phyloP scores from a whole-genome alignment of 352 stramenopile genomes.

The Stephanocyclus meneghinianus region DNA sequence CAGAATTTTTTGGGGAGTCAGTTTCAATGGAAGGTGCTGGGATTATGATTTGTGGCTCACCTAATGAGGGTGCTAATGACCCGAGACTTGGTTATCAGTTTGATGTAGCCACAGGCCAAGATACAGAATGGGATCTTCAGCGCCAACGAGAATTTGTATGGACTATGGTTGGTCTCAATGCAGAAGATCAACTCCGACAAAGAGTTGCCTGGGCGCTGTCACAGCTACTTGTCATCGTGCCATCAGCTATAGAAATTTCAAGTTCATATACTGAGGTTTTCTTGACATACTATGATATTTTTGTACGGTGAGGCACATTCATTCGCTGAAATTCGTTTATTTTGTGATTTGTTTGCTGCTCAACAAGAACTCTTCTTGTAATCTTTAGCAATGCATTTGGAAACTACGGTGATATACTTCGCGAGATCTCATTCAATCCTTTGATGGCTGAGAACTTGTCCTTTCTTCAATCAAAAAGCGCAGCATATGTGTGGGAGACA shows the following conservation, averaged over 20 bases:
- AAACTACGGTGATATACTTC: conserved; percentile 79
- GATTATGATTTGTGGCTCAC: conserved; percentile 63
- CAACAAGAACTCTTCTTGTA: too few species aligned
- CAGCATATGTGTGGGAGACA: conserved; percentile 54
- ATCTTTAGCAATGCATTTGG: conserved; percentile 71
- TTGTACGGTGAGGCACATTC: conserved; percentile 39
- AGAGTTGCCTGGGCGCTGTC: conserved; percentile 79
- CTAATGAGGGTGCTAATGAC: conserved; percentile 58
- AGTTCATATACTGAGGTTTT: conserved; percentile 65
- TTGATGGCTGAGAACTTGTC: conserved; percentile 81
- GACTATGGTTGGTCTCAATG: conserved; percentile 49
- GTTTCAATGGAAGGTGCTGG: conserved; percentile 22
- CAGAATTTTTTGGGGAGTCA: conserved; percentile 50
- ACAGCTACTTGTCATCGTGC: conserved; percentile 63
- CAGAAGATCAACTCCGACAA: conserved; percentile 80
- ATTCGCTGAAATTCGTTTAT: background rate
- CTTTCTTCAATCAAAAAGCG: conserved; percentile 67
- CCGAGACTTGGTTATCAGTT: conserved; percentile 47
- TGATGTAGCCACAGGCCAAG: conserved; percentile 32
- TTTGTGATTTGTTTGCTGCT: background rate
- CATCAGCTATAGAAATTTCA: conserved; percentile 25
- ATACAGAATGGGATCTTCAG: conserved; percentile 44
- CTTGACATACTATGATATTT: conserved; percentile 82
- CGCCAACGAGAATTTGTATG: conserved; percentile 47
- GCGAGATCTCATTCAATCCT: conserved; percentile 75